Evolutionary conservation across 176 grass and related monocot species (phyloP).

Genomic region (Bolboschoenus planiculmis): DNA sequence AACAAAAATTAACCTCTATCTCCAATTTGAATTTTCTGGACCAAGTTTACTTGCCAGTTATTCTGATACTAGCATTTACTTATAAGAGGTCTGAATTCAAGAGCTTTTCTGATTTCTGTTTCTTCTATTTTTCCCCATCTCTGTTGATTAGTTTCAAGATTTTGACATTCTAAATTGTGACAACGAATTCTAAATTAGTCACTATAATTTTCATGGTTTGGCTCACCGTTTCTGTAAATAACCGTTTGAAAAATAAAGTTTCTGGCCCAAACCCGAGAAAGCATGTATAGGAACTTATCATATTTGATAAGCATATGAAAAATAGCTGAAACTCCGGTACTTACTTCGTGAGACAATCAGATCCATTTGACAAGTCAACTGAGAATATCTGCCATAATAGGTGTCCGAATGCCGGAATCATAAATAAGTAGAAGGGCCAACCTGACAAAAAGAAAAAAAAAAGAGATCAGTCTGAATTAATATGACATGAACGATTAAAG

Average conservation of each 20-base stretch:
- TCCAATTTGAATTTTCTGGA: not conserved
- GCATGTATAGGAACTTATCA: not conserved
- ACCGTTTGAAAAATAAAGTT: not conserved
- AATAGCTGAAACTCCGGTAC: not conserved
- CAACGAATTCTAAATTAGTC: not conserved
- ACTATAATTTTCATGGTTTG: not conserved
- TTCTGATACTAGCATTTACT: not conserved
- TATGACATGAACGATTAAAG: not conserved
- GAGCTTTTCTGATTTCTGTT: not conserved
- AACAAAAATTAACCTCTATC: not conserved
- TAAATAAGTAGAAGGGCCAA: constrained; percentile 40
- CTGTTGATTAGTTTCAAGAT: not conserved
- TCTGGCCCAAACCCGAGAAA: not conserved
- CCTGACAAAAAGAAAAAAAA: constrained; percentile 20
- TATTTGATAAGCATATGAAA: not conserved
- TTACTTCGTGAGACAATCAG: constrained; percentile 42
- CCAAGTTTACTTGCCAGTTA: not conserved
- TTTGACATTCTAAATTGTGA: not conserved
- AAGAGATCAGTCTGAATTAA: not conserved
- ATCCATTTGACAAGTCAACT: constrained; percentile 36
- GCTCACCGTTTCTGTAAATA: not conserved
- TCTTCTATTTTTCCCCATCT: not conserved
- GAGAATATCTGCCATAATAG: constrained; percentile 41
- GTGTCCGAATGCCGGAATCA: constrained; percentile 30
- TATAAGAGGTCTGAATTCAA: not conserved